phyloP scores from a whole-genome alignment of 2,329 filamentous ascomycete genomes.

The Aspergillus terreus region DNA sequence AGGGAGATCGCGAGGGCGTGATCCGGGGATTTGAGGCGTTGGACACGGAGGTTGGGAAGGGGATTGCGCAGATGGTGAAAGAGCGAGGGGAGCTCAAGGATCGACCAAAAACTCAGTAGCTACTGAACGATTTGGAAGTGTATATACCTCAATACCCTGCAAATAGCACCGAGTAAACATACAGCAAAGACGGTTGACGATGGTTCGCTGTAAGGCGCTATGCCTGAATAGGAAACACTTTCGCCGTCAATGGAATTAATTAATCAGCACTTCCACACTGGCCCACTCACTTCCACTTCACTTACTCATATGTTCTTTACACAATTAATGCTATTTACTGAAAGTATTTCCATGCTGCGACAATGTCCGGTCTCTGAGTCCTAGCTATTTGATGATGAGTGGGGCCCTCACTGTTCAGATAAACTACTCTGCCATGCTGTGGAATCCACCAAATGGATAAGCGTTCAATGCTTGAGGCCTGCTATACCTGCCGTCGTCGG shows the following conservation, averaged over 20 bases:
- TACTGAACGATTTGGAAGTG: neutral
- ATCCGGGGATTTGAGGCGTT: neutral
- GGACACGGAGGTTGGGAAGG: neutral
- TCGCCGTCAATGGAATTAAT: neutral
- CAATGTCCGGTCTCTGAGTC: no score
- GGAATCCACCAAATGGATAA: neutral
- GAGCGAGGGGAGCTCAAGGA: conserved; percentile 2
- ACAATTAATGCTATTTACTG: no score
- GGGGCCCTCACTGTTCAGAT: no score
- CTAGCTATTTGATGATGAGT: no score
- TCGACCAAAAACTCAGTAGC: neutral
- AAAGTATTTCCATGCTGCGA: no score
- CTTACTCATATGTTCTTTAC: no score
- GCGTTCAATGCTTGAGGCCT: conserved; percentile 16
- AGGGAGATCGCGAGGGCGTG: conserved; percentile 1
- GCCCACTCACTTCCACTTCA: neutral
- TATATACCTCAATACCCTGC: no score
- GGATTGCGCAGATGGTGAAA: conserved; percentile 12
- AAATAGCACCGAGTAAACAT: neutral
- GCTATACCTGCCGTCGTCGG: conserved; percentile 35
- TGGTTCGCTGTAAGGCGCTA: neutral
- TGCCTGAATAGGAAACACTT: neutral
- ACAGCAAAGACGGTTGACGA: neutral
- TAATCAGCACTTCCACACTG: neutral
- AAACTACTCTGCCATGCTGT: neutral